Conservation (phyloP, 805 yeast species). For the Kluyveromyces lactis region DNA sequence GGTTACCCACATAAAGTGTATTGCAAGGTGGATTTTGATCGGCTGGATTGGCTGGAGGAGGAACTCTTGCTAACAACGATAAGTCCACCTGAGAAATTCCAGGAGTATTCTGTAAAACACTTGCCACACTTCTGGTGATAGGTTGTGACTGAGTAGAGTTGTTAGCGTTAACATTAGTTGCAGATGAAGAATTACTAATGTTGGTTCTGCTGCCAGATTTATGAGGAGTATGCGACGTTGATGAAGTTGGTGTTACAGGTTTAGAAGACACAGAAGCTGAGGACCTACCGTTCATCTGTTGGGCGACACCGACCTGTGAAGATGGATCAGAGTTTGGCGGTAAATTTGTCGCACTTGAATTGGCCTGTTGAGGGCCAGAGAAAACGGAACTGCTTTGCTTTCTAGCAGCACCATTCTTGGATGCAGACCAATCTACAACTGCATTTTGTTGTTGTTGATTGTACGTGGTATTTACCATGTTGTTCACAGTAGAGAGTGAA, state of each 20-base stretch:
- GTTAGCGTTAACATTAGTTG: slow-evolving; percentile 10
- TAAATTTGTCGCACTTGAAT: slow-evolving; percentile 26
- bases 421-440: slow-evolving; percentile 22
- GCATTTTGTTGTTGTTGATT: slow-evolving; percentile 12
- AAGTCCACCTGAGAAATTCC: slow-evolving; percentile 45
- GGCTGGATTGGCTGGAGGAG: slow-evolving; percentile 95
- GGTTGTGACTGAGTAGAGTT: slow-evolving; percentile 7
- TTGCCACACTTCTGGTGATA: slow-evolving; percentile 11
- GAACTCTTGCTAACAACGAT: slow-evolving; percentile 67
- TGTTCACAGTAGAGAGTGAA: slow-evolving; percentile 24
- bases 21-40: slow-evolving; percentile 99
- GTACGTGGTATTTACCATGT: slow-evolving; percentile 17
- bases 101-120: slow-evolving; percentile 6
- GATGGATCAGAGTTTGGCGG: slow-evolving; percentile 26
- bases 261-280: slow-evolving; percentile 5
- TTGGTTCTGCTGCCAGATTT: slow-evolving; percentile 9
- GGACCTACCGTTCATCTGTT: slow-evolving; percentile 1
- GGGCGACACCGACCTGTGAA: no score
- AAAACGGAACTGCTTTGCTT: slow-evolving; percentile 23
- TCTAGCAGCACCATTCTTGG: slow-evolving; percentile 13
- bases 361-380: slow-evolving; percentile 8
- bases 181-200: slow-evolving; percentile 2
- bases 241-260: slow-evolving; percentile 7
- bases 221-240: slow-evolving; percentile 11
- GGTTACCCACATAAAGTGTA: slow-evolving; percentile 90